These are phyloP conservation scores for Hymenoscyphus fraxineus DNA, from an alignment of 2,329 filamentous ascomycete species.

Conservation along the genomic window DNA sequence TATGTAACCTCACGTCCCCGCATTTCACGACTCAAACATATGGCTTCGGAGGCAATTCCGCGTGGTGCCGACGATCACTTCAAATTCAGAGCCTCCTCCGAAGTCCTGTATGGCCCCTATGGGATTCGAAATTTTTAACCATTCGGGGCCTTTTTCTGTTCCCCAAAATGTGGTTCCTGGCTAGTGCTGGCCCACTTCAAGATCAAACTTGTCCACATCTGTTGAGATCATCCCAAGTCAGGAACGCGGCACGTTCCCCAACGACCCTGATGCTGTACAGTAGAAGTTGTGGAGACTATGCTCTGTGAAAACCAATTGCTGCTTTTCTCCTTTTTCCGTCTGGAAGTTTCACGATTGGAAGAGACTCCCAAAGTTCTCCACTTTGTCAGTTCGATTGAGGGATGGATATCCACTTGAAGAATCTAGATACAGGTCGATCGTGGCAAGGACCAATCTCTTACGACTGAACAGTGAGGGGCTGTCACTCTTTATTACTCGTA, in stretches of 20 bases:
- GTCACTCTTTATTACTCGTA: background rate
- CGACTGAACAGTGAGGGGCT: background rate
- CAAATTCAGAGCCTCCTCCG: background rate
- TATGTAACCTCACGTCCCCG: background rate
- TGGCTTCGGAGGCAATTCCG: background rate
- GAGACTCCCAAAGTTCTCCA: background rate
- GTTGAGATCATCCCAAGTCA: background rate
- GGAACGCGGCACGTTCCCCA: background rate
- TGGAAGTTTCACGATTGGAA: background rate
- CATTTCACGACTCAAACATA: background rate
- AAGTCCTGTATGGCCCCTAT: background rate
- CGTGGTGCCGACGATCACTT: background rate
- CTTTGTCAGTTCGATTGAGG: background rate
- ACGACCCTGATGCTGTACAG: background rate
- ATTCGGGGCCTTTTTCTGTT: background rate
- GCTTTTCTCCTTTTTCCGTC: background rate
- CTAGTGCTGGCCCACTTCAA: background rate
- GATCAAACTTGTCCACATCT: background rate
- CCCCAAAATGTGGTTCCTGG: background rate
- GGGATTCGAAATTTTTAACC: background rate
- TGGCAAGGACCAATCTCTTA: background rate
- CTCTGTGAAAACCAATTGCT: background rate
- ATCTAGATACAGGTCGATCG: slow-evolving; percentile 1
- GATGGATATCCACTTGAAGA: background rate
- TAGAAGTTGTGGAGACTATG: background rate